Conservation (phyloP, 1,139 yeast species). For the Yamadazyma kanchanaburiensis region DNA sequence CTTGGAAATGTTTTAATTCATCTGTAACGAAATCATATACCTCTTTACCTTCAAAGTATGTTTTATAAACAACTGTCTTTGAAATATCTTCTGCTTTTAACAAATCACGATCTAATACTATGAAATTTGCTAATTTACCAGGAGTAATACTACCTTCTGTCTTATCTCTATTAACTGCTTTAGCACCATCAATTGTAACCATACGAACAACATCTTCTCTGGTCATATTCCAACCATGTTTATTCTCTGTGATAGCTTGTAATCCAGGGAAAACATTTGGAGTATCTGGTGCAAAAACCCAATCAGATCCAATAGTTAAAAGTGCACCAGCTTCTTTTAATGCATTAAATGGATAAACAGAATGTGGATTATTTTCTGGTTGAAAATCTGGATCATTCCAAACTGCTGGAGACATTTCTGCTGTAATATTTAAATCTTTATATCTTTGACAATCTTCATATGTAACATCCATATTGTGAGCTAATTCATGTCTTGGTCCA, state of each 20-base stretch:
- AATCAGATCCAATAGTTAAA: constrained; percentile 19
- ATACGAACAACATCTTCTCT: constrained; percentile 17
- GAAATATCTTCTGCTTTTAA: constrained; percentile 13
- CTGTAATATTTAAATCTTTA: constrained; percentile 16
- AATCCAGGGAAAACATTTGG: constrained; percentile 21
- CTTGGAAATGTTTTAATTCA: constrained; percentile 19
- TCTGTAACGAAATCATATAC: constrained; percentile 20
- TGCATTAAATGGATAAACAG: constrained; percentile 19
- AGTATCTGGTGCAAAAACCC: constrained; percentile 22
- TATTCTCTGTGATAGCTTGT: constrained; percentile 19
- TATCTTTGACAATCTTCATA: constrained; percentile 17
- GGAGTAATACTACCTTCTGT: constrained; percentile 16
- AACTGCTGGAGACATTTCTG: constrained; percentile 20
- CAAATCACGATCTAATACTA: constrained; percentile 17
- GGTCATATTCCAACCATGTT: constrained; percentile 20
- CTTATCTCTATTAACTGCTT: constrained; percentile 15
- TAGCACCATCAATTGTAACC: constrained; percentile 19
- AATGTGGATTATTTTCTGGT: constrained; percentile 18
- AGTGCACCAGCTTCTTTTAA: constrained; percentile 18
- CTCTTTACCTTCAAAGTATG: constrained; percentile 18
- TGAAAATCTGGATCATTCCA: constrained; percentile 21
- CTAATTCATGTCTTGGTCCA: constrained; percentile 20
- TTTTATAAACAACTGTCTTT: constrained; percentile 17
- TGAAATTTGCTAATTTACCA: constrained; percentile 19
- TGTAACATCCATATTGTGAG: constrained; percentile 20